Evolutionary conservation across 768 basidiomycete genomes (phyloP).

Genomic region (Rhizopogon roseolus): DNA sequence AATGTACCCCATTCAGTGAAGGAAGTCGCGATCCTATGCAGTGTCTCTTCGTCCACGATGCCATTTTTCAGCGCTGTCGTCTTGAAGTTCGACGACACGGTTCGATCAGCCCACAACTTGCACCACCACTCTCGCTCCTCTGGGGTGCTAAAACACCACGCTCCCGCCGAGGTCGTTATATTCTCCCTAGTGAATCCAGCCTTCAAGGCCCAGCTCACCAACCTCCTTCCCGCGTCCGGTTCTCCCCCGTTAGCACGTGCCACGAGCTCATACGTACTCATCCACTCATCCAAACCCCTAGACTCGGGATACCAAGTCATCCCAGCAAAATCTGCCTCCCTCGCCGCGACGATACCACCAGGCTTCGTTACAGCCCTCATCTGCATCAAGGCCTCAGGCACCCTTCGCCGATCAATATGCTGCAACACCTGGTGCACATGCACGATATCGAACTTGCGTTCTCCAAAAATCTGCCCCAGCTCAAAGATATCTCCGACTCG

Average conservation of each 20-base stretch:
- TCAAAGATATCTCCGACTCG: constrained; percentile 31
- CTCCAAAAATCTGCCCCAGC: constrained; percentile 32
- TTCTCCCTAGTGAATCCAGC: constrained; percentile 29
- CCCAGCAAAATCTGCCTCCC: constrained; percentile 35
- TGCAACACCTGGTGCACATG: constrained; percentile 47
- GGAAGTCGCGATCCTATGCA: constrained; percentile 14
- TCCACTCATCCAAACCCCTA: constrained; percentile 26
- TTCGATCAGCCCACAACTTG: constrained; percentile 34
- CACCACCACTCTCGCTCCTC: constrained; percentile 37
- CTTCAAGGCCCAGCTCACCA: constrained; percentile 32
- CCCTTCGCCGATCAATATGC: constrained; percentile 36
- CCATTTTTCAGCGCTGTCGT: constrained; percentile 23
- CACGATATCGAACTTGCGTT: constrained; percentile 39
- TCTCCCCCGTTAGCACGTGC: constrained; percentile 32
- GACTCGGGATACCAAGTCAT: constrained; percentile 32
- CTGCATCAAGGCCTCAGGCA: constrained; percentile 34
- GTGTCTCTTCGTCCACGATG: constrained; percentile 14
- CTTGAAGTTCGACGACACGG: constrained; percentile 28
- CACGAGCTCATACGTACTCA: constrained; percentile 6
- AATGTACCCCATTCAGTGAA: constrained; percentile 27
- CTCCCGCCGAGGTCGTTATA: constrained; percentile 25
- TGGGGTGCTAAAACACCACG: constrained; percentile 31
- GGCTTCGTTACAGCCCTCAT: constrained; percentile 43
- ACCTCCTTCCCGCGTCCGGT: constrained; percentile 33
- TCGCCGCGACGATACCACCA: constrained; percentile 40